phyloP scores from a whole-genome alignment of 1,284 basidiomycete species.

The Sutorius eximius region DNA sequence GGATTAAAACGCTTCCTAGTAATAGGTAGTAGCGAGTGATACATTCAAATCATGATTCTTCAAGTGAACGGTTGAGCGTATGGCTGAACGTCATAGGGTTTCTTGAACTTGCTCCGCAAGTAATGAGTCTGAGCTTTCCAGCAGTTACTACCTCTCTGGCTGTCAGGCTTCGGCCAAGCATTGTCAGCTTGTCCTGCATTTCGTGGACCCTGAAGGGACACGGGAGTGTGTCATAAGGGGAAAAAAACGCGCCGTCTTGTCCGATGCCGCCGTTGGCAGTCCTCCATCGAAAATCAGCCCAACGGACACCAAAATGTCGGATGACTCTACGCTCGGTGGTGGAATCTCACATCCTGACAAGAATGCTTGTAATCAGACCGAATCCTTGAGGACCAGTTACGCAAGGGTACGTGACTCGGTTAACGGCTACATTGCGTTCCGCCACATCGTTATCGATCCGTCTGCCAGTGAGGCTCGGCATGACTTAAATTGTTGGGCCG shows the following conservation, averaged over 20 bases:
- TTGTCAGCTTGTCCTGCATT: too few species aligned
- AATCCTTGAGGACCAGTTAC: conserved; percentile 3
- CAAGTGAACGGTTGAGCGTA: neutral
- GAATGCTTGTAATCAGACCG: neutral
- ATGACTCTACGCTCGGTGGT: too few species aligned
- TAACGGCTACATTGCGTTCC: neutral
- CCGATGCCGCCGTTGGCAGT: too few species aligned
- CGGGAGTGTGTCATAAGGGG: too few species aligned
- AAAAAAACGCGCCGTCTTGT: neutral
- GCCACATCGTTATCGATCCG: neutral
- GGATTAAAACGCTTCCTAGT: neutral
- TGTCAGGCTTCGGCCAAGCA: too few species aligned
- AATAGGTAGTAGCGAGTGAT: too few species aligned
- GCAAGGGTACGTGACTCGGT: conserved; percentile 17
- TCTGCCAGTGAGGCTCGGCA: neutral
- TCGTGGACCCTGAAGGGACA: too few species aligned
- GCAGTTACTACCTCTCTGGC: too few species aligned
- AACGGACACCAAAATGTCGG: neutral
- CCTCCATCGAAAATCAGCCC: neutral
- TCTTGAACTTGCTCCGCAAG: too few species aligned
- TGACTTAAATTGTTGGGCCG: neutral
- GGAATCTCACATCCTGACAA: neutral
- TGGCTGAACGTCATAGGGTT: neutral
- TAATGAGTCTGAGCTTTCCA: too few species aligned
- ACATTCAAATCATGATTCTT: too few species aligned